Base-by-base conservation (phyloP, 352 stramenopile genomes). In the Globisporangium paddicum region DNA sequence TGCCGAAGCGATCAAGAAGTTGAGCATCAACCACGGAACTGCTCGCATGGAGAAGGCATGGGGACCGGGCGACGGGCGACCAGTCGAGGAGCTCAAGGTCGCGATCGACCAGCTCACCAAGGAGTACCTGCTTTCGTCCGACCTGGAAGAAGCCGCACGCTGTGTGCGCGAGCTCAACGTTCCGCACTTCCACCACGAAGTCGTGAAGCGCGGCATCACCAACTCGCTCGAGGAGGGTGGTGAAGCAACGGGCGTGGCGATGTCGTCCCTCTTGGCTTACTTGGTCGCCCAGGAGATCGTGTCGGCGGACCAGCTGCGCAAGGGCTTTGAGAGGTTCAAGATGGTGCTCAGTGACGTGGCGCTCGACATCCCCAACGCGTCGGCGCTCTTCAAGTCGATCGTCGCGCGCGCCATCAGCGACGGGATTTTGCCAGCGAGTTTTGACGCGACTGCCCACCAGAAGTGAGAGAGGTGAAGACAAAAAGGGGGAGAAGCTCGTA, bases 21-120 rank as follows among this genome's bases (percentile, higher is more conserved):
- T 99, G 41, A 98, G 89, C 48, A 95, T 98, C 69, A 98, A 98
- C 64, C 96, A 99, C 71, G 96, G 89, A 10, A 95, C 89, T 3
- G 96, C 94, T 51, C 84, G 93, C 34, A 91, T 99, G 64, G 96
- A 99, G 72, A 96, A 97, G 61, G 93, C 98, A 7, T 99, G 97
- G 98, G 98, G 98, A 30, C 97, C 97, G 23, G 97, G 91, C 5
- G 91, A 97, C 63, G 91, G 90, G 3, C 89, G 91, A 19, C 84
- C 86, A 8, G 86, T 97, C 2, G 82, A 96, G 53, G 91, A 98
- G 56, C 80, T 98, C 41, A 98, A 98, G 75, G 85, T 97, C 47
- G 92, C 93, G 11, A 96, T 98, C 51, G 80, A 93, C 50, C 95
- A 98, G 66, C 81, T 99, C 25, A 98, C 98, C 63, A 88, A 97